Conservation (phyloP, 1,284 basidiomycete genomes). For the Pseudozyma flocculosa region DNA sequence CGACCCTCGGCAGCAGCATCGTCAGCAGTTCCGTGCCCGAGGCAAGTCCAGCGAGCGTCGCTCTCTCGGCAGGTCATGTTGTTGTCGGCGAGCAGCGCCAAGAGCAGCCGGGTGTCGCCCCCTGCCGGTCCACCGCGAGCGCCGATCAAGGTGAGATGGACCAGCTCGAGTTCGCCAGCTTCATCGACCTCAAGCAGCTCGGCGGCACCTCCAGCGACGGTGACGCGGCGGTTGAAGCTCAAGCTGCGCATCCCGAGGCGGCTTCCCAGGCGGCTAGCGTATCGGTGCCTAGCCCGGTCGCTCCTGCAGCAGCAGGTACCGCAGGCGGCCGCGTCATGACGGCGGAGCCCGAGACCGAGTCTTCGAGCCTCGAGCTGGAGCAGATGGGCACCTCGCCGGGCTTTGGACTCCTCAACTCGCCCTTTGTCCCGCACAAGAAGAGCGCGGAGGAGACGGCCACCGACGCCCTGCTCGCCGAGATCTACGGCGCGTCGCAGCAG, state of each 20-base stretch:
- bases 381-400: background rate
- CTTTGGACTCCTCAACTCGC: constrained; percentile 17
- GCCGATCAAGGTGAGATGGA: background rate
- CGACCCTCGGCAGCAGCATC: constrained; percentile 50
- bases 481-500: constrained; percentile 6
- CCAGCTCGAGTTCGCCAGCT: constrained; percentile 19
- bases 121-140: no score
- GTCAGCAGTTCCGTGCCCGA: constrained; percentile 23
- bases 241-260: constrained; percentile 33
- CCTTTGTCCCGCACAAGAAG: constrained; percentile 18
- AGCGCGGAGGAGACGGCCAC: constrained; percentile 32
- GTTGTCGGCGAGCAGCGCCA: background rate
- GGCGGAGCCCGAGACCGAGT: background rate
- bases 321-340: background rate
- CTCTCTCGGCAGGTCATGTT: constrained; percentile 1
- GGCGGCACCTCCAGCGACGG: constrained; percentile 24
- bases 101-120: background rate
- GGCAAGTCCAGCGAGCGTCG: constrained; percentile 14
- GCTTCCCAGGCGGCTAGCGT: constrained; percentile 29
- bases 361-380: background rate
- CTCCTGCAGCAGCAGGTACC: constrained; percentile 13
- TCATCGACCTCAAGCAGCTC: constrained; percentile 21
- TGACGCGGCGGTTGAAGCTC: constrained; percentile 33
- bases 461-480: constrained; percentile 32
- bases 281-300: constrained; percentile 22